Conservation (phyloP, 495 filamentous ascomycete genomes). For the Zalerion maritima region DNA sequence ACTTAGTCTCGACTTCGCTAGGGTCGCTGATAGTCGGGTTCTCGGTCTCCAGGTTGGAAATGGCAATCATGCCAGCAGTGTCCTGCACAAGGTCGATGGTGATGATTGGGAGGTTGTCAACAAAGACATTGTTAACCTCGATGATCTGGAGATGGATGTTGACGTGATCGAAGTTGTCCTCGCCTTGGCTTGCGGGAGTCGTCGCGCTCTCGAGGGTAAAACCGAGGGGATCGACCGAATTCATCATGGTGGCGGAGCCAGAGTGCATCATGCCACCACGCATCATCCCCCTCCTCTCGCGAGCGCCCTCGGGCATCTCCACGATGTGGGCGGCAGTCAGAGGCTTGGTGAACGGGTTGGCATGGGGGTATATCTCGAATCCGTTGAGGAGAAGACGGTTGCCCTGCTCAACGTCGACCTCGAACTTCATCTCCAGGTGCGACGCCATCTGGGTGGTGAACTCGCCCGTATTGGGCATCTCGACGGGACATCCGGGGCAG, state of each 20-base stretch:
- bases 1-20: constrained; percentile 18
- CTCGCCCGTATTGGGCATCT: constrained; percentile 9
- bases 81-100: constrained; percentile 31
- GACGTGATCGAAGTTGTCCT: constrained; percentile 23
- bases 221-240: constrained; percentile 20
- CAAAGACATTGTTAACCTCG: constrained; percentile 29
- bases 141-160: constrained; percentile 32
- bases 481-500: constrained; percentile 28
- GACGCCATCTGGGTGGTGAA: constrained; percentile 17
- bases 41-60: constrained; percentile 19
- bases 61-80: constrained; percentile 23
- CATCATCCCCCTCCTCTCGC: too few relatives aligned
- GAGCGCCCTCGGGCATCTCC: too few relatives aligned
- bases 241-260: too few relatives aligned
- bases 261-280: too few relatives aligned
- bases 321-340: constrained; percentile 17
- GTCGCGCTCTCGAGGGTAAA: constrained; percentile 19
- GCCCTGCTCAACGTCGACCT: constrained; percentile 15
- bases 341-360: constrained; percentile 13
- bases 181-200: constrained; percentile 9
- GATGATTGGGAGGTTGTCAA: constrained; percentile 31
- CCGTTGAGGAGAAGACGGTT: constrained; percentile 29
- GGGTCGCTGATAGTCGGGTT: constrained; percentile 6
- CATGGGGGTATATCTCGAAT: constrained; percentile 27
- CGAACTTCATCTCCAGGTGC: constrained; percentile 27